Evolutionary conservation across 495 filamentous ascomycete species (phyloP).

Genomic region (Neurospora hispaniola): DNA sequence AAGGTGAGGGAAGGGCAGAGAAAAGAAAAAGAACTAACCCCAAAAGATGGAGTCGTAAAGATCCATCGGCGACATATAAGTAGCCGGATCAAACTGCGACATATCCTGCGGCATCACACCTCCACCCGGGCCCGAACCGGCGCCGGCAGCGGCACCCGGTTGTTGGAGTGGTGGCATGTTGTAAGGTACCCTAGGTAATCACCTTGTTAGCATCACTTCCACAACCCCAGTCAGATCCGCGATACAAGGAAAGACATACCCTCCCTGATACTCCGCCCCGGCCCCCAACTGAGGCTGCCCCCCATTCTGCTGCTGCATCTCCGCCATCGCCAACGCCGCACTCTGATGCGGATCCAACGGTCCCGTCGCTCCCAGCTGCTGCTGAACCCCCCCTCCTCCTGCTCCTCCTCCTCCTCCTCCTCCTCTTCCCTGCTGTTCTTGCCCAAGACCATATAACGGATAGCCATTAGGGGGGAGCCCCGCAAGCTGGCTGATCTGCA

Average conservation of each 20-base stretch:
- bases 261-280: neutral
- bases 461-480: constrained; percentile 1
- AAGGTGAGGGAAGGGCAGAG: no score
- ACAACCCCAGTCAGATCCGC: no score
- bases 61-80: constrained; percentile 45
- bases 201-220: neutral
- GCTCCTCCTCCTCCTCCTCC: neutral
- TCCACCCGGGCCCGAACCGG: constrained; percentile 1
- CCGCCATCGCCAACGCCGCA: constrained; percentile 45
- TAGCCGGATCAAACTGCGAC: constrained; percentile 29
- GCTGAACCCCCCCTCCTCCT: neutral
- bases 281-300: constrained; percentile 14
- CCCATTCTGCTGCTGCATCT: constrained; percentile 42
- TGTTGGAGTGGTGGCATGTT: constrained; percentile 1
- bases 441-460: neutral
- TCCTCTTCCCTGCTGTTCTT: constrained; percentile 3
- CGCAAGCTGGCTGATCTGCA: constrained; percentile 11
- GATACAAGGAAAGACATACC: constrained; percentile 9
- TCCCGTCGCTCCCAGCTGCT: constrained; percentile 14
- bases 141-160: neutral
- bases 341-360: constrained; percentile 40
- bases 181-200: constrained; percentile 8
- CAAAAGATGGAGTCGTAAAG: constrained; percentile 50
- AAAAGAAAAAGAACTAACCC: constrained; percentile 27
- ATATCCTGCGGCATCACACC: constrained; percentile 23